Evolutionary conservation across 306 rosid species (phyloP), one percentile per base, ranked within the genome.

Genomic region (Bauhinia variegata): DNA sequence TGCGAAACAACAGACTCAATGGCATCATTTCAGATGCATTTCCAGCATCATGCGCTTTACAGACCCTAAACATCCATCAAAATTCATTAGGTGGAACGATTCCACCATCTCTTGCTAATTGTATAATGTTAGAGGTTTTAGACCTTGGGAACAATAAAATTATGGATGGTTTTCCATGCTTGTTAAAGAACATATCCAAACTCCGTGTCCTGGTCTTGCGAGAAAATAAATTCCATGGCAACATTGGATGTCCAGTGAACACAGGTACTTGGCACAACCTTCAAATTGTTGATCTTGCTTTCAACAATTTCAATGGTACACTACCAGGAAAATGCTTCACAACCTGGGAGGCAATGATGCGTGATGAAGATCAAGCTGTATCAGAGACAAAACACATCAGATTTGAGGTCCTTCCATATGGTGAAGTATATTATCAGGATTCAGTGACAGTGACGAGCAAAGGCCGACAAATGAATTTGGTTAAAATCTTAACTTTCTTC

Each of bases 1-100:
- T 85, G 2, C 42, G 61, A 31, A 75, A 47, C 1, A 81, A 84
- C 42, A 23, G 57, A 1, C 79, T 84, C 0, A 14, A 0, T 8
- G 79, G 84, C 0, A 0, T 38, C 5, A 16, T 82, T 43, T 2
- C 75, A 2, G 19, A 76, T 23, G 0, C 44, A 0, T 37, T 79
- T 7, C 2, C 75, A 18, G 28, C 0, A 16, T n/a, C 65, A 6
- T 86, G 91, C 36, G 2, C 0, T 13, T 6, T 83, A 0, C 23
- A 36, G 16, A 75, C 74, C 19, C 5, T 86, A 5, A 77, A 57
- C 4, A 19, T 83, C 32, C 68, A 39, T 37, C 82, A 9, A 3
- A 86, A 86, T 59, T 16, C 2, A 0, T 28, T 86, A 0, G 6
- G 2, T 0, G 87, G 87, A 0, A 4, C 4, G 11, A 3, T 77